Evolutionary conservation across 2,329 filamentous ascomycete genomes (phyloP), one percentile per base, ranked within the genome.

Genomic region (Scedosporium boydii): DNA sequence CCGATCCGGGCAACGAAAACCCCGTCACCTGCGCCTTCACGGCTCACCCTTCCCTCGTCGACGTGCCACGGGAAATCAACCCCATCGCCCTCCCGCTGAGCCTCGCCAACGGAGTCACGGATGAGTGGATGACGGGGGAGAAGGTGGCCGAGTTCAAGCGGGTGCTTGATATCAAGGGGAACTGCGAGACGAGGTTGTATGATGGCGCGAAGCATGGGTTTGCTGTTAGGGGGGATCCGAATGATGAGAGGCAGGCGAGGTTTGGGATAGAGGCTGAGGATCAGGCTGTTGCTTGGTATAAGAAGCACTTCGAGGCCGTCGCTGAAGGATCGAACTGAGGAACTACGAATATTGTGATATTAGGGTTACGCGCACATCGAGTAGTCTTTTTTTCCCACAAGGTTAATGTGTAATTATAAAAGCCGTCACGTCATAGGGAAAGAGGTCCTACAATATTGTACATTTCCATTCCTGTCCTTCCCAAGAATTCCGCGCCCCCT

Each of bases 41-140:
- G 1, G 80, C 77, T 14, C 82, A 85, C 67, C 82, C 82, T 4
- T 80, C 76, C 51, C 66, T 76, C 34, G 63, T 86, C 23, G 66
- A 66, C 0, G 59, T 84, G 1, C 79, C 79, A 0, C 70, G 61
- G 9, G 82, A 85, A 62, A 71, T 80, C 46, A 73, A 80, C 61
- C 71, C 70, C 16, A 70, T 80, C 9, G 68, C 64, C 9, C 62
- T 75, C n/a, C 81, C 82, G 1, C 66, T 80, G 26, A 76, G 74
- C 63, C 72, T 82, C 34, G 76, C 76, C 4, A 65, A 80, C 9
- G 79, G 76, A 14, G 76, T 79, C 23, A 65, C 69, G 0, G 81
- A 83, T 67, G 67, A 72, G 58, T 70, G 68, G 59, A 66, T 82
- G 56, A 71, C 71, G 64, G 29, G n/a, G 21, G 59, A 65, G 6